Base-by-base conservation (phyloP, 2,329 filamentous ascomycete species). In the Aspergillus floridensis region DNA sequence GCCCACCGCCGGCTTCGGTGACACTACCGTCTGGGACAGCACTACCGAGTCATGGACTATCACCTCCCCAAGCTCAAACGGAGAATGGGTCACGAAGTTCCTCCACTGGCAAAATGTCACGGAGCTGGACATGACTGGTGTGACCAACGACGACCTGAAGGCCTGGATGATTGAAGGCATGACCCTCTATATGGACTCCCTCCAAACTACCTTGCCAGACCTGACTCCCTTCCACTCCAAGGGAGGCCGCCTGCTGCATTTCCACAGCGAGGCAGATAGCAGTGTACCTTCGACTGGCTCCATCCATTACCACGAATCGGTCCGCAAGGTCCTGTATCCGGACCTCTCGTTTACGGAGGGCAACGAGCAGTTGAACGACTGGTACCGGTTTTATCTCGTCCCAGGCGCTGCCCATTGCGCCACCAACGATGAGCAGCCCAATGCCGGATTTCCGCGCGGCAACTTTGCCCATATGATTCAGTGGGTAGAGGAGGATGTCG, bases 81-180 rank as follows among this genome's bases (percentile, higher is more conserved):
- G 49, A 8, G 49, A 51, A 21, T 51, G 49, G 49, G n/a, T 51
- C n/a, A 51, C 49, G 26, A 51, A 51, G 29, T 51, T 51, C n/a
- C n/a, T 51, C 5, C n/a, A 51, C 29, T 51, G 49, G 49, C 49
- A 51, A 1, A 51, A 51, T 10, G 29, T 51, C 14, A 51, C 24
- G 5, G 24, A 31, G 19, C 5, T 51, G 49, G 49, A 51, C 29
- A 19, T 51, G 49, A 31, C n/a, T 14, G 49, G 49, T 16, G 49
- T 51, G 22, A 51, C 49, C 49, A 51, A 51, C 10, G 29, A 51
- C 29, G 49, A 51, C 49, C 49, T 51, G 3, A 51, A 51, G 26
- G 26, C 26, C 14, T 51, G 49, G 49, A 51, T 51, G 24, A 29
- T 51, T 26, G 26, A 51, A n/a, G 49, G 49, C 24, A 51, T 51